Base-by-base conservation (phyloP, 345 rosid genomes). In the Gossypioides kirkii region DNA sequence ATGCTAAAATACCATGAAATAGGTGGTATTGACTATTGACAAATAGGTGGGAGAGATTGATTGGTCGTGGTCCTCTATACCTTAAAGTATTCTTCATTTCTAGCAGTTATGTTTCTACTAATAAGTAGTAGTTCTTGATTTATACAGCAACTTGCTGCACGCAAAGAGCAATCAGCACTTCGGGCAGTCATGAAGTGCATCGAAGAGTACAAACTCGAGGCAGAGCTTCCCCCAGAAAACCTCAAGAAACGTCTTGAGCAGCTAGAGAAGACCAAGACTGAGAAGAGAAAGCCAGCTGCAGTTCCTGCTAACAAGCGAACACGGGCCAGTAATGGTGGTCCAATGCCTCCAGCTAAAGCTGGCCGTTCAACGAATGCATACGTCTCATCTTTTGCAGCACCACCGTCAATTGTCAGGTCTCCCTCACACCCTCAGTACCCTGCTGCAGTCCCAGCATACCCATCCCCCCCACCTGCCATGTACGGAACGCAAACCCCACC, bases 321-420 rank as follows among this genome's bases (percentile, higher is more conserved):
- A 10, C 77, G 99, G 0, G 96, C 97, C 36, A 89, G 87, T 81
- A 91, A 84, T 77, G 91, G 88, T 22, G 98, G 96, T 53, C 99
- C 98, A 26, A 92, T 95, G 98, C 98, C 99, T 78, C 99, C 99
- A 6, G 99, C 98, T 38, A 92, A 95, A 78, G 99, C 99, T 17
- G 99, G 99, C 8, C 98, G 99, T 75, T 77, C 85, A 82, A 87
- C 87, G 28, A 92, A 91, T 69, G 98, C 99, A 52, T 92, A 95
- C 25, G 98, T 95, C 41, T 95, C 99, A 41, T 95, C 99, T 70
- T 92, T 92, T 52, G 94, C 94, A 1, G 85, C 91, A 20, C 92
- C 90, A 71, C 88, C 92, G 56, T 53, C 91, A 0, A 91, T 84
- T 79, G 87, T 91, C 63, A 88, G 92, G 81, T 95, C 99, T 47